Evolutionary conservation across 2,329 filamentous ascomycete genomes (phyloP).

Genomic region (Elsinoe necatrix): DNA sequence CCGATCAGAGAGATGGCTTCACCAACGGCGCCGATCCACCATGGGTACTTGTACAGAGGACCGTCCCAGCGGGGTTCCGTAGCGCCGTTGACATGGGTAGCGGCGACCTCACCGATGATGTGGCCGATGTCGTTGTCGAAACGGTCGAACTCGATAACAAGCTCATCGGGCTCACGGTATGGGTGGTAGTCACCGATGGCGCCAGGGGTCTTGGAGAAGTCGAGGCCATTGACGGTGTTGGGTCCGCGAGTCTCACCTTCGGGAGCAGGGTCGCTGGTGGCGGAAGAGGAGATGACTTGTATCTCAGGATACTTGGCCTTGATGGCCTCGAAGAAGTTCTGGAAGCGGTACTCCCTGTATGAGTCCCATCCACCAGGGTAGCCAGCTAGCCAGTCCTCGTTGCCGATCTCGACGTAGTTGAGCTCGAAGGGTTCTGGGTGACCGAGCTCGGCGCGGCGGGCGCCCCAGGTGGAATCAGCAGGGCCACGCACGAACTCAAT

Average conservation of each 20-base stretch:
- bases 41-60: conserved; percentile 36
- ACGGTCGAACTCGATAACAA: conserved; percentile 25
- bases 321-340: conserved; percentile 53
- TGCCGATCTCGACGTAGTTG: conserved; percentile 57
- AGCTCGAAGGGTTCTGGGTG: conserved; percentile 54
- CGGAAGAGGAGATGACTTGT: conserved; percentile 44
- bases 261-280: conserved; percentile 21
- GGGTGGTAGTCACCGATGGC: conserved; percentile 27
- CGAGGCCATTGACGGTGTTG: conserved; percentile 16
- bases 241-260: conserved; percentile 17
- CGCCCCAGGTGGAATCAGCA: conserved; percentile 47
- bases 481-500: conserved; percentile 55
- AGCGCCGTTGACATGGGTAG: conserved; percentile 45
- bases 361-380: conserved; percentile 27
- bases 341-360: conserved; percentile 45
- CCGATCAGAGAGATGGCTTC: conserved; percentile 59
- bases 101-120: conserved; percentile 44
- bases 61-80: conserved; percentile 36
- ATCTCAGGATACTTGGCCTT: conserved; percentile 48
- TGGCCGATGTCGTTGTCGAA: conserved; percentile 45
- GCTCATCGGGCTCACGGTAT: conserved; percentile 24
- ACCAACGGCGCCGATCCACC: conserved; percentile 49
- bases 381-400: conserved; percentile 55
- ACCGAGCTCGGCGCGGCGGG: conserved; percentile 50
- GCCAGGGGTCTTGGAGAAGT: conserved; percentile 19